These are phyloP conservation scores for Boletus subparvulus DNA, from an alignment of 768 basidiomycete genomes.

Conservation along the genomic window DNA sequence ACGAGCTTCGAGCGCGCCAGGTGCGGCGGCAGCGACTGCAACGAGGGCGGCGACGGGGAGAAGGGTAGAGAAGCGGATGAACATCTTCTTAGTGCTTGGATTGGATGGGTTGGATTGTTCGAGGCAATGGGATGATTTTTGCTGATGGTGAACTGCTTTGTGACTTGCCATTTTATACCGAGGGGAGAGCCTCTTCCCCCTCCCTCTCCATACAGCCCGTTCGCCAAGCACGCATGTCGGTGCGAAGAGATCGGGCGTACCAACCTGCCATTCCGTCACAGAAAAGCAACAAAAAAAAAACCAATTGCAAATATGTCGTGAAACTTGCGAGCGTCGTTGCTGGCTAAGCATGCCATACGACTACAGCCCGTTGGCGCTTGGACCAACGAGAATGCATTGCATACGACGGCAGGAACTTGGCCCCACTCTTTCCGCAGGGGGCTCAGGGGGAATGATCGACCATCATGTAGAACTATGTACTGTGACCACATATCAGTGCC, in stretches of 20 bases:
- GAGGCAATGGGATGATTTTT: not conserved
- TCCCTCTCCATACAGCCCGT: not conserved
- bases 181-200: not conserved
- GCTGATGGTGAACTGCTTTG: not conserved
- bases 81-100: constrained; percentile 3
- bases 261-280: not conserved
- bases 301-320: not conserved
- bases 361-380: not conserved
- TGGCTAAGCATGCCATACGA: not conserved
- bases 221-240: not conserved
- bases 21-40: not conserved
- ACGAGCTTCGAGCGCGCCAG: not conserved
- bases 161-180: constrained; percentile 11
- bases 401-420: too few relatives aligned
- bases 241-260: not conserved
- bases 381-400: not conserved
- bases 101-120: not conserved
- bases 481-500: not conserved
- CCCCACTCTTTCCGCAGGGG: not conserved
- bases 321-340: too few relatives aligned
- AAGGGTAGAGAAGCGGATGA: constrained; percentile 1
- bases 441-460: not conserved
- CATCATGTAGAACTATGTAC: not conserved
- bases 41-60: constrained; percentile 12
- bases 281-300: not conserved